These are phyloP conservation scores for Colletotrichum sp. DNA, from an alignment of 2,329 filamentous ascomycete genomes.

Conservation along the genomic window DNA sequence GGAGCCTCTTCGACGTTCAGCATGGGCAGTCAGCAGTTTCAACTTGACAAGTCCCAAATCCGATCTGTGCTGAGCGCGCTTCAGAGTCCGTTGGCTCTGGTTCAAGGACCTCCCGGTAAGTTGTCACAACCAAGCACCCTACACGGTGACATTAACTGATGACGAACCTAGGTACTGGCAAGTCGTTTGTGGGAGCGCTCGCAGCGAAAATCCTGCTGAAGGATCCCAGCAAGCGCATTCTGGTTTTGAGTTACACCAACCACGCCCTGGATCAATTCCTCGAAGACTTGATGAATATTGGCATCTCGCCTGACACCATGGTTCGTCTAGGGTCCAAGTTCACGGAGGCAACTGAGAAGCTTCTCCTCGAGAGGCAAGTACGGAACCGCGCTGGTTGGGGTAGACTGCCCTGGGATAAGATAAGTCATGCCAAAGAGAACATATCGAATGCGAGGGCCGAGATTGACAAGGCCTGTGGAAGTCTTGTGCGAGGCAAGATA, in stretches of 20 bases:
- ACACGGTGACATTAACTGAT: too few relatives aligned
- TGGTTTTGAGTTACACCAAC: slow-evolving; percentile 73
- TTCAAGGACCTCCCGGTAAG: too few relatives aligned
- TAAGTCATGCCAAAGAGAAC: too few relatives aligned
- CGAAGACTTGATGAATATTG: slow-evolving; percentile 63
- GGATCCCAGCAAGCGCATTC: slow-evolving; percentile 53
- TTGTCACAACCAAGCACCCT: too few relatives aligned
- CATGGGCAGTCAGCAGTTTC: slow-evolving; percentile 13
- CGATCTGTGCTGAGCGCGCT: too few relatives aligned
- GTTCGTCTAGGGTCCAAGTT: slow-evolving; percentile 69
- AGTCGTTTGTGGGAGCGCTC: slow-evolving; percentile 74
- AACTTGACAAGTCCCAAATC: not conserved
- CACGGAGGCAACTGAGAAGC: slow-evolving; percentile 42
- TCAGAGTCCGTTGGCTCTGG: too few relatives aligned
- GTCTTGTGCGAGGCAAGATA: too few relatives aligned
- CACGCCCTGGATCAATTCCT: slow-evolving; percentile 71
- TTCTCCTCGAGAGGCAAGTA: slow-evolving; percentile 23
- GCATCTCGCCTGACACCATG: slow-evolving; percentile 54
- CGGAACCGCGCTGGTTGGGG: too few relatives aligned
- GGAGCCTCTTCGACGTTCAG: not conserved
- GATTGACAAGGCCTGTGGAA: too few relatives aligned
- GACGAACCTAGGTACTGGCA: slow-evolving; percentile 65
- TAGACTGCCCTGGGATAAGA: too few relatives aligned
- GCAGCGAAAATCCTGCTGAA: slow-evolving; percentile 61
- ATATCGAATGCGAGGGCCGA: too few relatives aligned